These are phyloP conservation scores for Phytophthora capsici DNA, from an alignment of 352 stramenopile species.

Conservation along the genomic window DNA sequence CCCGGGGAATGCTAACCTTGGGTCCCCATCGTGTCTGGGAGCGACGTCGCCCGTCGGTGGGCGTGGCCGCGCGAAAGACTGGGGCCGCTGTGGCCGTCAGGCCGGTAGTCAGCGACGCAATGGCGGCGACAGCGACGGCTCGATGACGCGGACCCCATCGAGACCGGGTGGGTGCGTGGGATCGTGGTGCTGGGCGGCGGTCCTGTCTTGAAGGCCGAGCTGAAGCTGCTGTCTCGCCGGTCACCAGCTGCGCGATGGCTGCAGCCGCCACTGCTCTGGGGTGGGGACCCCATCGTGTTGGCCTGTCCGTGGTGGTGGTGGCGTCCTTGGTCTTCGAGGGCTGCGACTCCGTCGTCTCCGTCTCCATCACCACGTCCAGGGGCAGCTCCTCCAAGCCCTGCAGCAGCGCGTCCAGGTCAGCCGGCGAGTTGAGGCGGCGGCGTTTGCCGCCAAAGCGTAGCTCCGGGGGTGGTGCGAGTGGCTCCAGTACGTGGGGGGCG, in stretches of 20 bases:
- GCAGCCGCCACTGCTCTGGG: neutral
- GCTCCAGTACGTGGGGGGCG: neutral
- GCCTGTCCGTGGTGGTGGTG: neutral
- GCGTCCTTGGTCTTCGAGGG: neutral
- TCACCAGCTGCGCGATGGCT: neutral
- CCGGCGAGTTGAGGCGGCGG: no score
- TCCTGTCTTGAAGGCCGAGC: neutral
- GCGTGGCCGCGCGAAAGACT: no score
- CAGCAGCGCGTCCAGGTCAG: neutral
- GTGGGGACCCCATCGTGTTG: neutral
- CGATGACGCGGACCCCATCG: conserved; percentile 4
- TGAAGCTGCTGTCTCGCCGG: neutral
- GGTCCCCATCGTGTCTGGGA: no score
- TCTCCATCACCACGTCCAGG: neutral
- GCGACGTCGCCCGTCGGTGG: no score
- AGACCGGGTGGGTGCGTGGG: neutral
- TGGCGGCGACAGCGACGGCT: neutral
- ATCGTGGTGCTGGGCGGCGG: no score
- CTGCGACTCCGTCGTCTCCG: neutral
- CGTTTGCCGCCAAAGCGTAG: neutral
- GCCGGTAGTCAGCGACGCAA: neutral
- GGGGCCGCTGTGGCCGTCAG: no score
- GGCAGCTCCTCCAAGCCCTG: neutral
- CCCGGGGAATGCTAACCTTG: no score
- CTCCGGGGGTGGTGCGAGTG: no score